A percentile compares a stretch with the other conserved stretches of the same genome.
Evolutionary conservation across 1,284 basidiomycete genomes (phyloP).

Genomic region (Ustilago crameri): DNA sequence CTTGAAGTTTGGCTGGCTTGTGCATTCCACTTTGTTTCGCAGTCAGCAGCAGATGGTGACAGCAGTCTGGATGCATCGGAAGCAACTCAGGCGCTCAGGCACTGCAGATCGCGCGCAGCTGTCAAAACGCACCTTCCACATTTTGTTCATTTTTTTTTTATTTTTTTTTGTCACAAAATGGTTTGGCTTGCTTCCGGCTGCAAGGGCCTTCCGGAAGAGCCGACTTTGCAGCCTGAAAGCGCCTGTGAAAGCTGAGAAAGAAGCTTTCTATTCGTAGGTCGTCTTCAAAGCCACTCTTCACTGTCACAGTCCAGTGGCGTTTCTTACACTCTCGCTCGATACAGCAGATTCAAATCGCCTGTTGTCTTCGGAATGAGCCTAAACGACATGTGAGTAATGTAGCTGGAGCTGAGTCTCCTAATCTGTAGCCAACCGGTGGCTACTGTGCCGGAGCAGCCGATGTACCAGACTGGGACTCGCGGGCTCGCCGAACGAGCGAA

Average conservation of each 20-base stretch:
- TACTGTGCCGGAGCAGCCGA: background rate
- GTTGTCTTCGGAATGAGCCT: too few species aligned
- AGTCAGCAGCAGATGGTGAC: too few species aligned
- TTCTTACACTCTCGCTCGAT: too few species aligned
- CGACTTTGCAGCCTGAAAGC: background rate
- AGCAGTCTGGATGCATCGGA: conserved; percentile 1
- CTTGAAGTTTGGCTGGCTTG: conserved; percentile 1
- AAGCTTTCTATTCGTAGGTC: too few species aligned
- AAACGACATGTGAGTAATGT: too few species aligned
- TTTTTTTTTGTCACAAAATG: too few species aligned
- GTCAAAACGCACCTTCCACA: background rate
- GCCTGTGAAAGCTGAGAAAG: background rate
- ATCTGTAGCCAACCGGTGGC: too few species aligned
- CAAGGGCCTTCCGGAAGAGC: background rate
- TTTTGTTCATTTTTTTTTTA: too few species aligned
- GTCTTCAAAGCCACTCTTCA: too few species aligned
- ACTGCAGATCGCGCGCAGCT: background rate
- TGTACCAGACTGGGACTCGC: background rate
- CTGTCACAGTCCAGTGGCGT: too few species aligned
- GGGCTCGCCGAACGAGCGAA: conserved; percentile 19
- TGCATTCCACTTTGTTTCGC: background rate
- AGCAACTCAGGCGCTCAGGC: background rate
- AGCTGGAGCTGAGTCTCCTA: too few species aligned
- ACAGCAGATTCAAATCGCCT: too few species aligned
- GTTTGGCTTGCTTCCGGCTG: background rate